These are phyloP conservation scores for Candida broadrunensis DNA, from an alignment of 805 yeast species.

Conservation along the genomic window DNA sequence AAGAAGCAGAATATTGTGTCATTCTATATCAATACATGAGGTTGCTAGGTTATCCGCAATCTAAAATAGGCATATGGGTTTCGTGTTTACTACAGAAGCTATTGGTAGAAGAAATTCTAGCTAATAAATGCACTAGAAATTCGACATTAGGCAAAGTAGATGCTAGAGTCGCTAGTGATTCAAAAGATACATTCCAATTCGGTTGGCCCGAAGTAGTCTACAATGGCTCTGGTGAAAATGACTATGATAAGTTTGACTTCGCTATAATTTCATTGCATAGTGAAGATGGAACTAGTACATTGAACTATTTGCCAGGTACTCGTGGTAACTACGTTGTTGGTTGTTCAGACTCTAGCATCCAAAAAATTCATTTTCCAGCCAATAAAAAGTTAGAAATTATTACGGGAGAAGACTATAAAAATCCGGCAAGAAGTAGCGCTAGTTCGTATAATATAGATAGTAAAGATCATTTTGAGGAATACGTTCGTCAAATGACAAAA, in stretches of 20 bases:
- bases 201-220: conserved; percentile 6
- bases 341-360: conserved; percentile 22
- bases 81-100: conserved; percentile 32
- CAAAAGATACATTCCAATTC: conserved; percentile 4
- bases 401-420: conserved; percentile 11
- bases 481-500: conserved; percentile 17
- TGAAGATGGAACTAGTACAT: too few relatives aligned
- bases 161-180: conserved; percentile 2
- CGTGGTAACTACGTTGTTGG: conserved; percentile 24
- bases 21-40: conserved; percentile 46
- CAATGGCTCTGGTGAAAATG: conserved; percentile 2
- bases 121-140: conserved; percentile 4
- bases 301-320: conserved; percentile 14
- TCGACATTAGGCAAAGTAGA: background rate
- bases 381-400: conserved; percentile 10
- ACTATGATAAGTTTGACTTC: conserved; percentile 2
- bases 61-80: conserved; percentile 39
- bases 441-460: conserved; percentile 12
- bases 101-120: conserved; percentile 17
- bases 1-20: conserved; percentile 27
- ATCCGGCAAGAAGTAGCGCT: conserved; percentile 4
- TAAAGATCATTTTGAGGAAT: conserved; percentile 18
- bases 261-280: conserved; percentile 8
- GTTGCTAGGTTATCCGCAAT: conserved; percentile 37
- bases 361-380: background rate